phyloP scores from a whole-genome alignment of 495 filamentous ascomycete genomes.

The Glonium stellatum region DNA sequence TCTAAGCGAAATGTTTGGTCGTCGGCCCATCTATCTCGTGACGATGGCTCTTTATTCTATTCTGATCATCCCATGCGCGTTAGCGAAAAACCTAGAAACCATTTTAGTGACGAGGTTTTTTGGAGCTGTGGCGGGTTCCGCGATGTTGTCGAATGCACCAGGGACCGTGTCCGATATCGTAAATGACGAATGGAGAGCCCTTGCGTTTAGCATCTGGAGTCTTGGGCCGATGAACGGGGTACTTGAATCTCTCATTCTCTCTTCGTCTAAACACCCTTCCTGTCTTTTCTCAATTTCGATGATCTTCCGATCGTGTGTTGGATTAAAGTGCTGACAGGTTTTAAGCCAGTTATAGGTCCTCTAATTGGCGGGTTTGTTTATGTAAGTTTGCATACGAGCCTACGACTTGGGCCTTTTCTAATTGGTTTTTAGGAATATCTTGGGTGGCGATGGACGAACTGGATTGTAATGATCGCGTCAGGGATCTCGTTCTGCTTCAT shows the following conservation, averaged over 20 bases:
- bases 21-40: slow-evolving; percentile 63
- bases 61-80: slow-evolving; percentile 63
- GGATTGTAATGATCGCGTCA: slow-evolving; percentile 66
- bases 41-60: slow-evolving; percentile 57
- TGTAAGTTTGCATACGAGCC: too few species aligned
- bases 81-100: slow-evolving; percentile 56
- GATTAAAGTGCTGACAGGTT: slow-evolving; percentile 75
- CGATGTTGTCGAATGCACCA: slow-evolving; percentile 73
- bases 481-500: slow-evolving; percentile 50
- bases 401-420: too few species aligned
- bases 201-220: slow-evolving; percentile 63
- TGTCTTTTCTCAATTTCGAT: background rate
- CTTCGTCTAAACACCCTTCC: background rate
- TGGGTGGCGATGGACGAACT: slow-evolving; percentile 85
- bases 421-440: too few species aligned
- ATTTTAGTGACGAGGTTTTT: slow-evolving; percentile 69
- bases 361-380: slow-evolving; percentile 65
- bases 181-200: slow-evolving; percentile 57
- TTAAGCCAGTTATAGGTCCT: slow-evolving; percentile 44
- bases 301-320: slow-evolving; percentile 52
- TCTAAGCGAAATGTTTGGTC: slow-evolving; percentile 69
- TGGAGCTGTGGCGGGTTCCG: slow-evolving; percentile 68
- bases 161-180: slow-evolving; percentile 79
- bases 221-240: background rate
- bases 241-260: background rate